Base-by-base conservation (phyloP, 116 monocot species). In the Trichopus zeylanicus region DNA sequence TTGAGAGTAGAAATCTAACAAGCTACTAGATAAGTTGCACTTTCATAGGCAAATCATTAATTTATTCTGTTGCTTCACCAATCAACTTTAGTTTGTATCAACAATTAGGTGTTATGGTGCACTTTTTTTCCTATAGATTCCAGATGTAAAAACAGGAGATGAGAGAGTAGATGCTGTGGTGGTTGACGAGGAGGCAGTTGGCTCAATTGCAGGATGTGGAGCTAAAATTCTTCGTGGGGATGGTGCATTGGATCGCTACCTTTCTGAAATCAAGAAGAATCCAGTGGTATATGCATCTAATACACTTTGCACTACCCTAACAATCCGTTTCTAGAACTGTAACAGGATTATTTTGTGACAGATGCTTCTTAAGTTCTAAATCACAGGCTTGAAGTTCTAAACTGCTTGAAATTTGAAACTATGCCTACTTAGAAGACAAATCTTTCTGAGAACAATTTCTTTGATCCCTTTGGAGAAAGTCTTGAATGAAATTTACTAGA, bases 161-260 rank as follows among this genome's bases (percentile, higher is more conserved):
- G 80, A 89, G 26, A 55, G 61, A 63, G 75, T 94, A 59, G 86
- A 86, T 76, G 89, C 94, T 16, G 94, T 89, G 1, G 59, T 94
- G 48, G 85, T 94, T 26, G 94, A 94, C 46, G 86, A 83, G 48
- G 89, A 83, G 27, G 75, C 86, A 26, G 71, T 89, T 52, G 89
- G 83, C 39, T 60, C 75, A 5, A 27, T 63, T 21, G 70, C 49
- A 29, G 88, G 88, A 3, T 53, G 63, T 70, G 93, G 89, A 47
- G 94, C 94, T 19, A 94, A 94, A 73, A 80, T 89, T 53, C 81
- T 94, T 39, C 64, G 72, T 9, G 94, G 94, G 2, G 82, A 89
- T 60, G 83, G 81, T 55, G 86, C 86, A 23, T 61, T 94, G 55
- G 75, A 86, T 6, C 66, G 35, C 6, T 89, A 86, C 64, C 79